Percentiles rank a stretch among this genome's conserved stretches.
Evolutionary conservation across 768 basidiomycete species (phyloP).

Genomic region (Kwoniella heveanensis): DNA sequence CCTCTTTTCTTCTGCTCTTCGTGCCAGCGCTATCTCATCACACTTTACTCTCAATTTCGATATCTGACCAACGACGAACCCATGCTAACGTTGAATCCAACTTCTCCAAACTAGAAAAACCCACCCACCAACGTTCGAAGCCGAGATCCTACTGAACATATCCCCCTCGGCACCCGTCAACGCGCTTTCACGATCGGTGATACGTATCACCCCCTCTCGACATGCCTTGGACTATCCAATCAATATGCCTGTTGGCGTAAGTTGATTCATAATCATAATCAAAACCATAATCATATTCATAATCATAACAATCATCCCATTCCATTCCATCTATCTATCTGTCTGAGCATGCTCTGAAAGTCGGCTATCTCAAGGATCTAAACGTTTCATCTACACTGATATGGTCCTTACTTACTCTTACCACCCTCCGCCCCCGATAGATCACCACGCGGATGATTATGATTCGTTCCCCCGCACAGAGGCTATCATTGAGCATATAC

Average conservation of each 20-base stretch:
- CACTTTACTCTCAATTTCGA: too few species aligned
- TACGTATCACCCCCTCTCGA: constrained; percentile 13
- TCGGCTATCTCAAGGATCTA: too few species aligned
- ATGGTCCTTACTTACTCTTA: too few species aligned
- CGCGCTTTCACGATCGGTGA: constrained; percentile 24
- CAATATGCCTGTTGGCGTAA: constrained; percentile 44
- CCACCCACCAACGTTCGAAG: constrained; percentile 30
- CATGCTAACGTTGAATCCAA: too few species aligned
- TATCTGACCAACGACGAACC: too few species aligned
- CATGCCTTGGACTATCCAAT: constrained; percentile 33
- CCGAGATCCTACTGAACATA: constrained; percentile 31
- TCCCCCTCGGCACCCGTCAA: constrained; percentile 37
- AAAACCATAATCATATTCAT: neutral
- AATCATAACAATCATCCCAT: neutral
- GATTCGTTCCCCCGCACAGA: constrained; percentile 29
- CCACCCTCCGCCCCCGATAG: too few species aligned
- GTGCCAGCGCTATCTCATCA: too few species aligned
- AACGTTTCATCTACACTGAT: too few species aligned
- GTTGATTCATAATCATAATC: too few species aligned
- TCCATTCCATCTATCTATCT: neutral
- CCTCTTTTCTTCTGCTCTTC: too few species aligned
- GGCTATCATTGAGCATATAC: constrained; percentile 39
- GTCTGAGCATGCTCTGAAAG: too few species aligned
- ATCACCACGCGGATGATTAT: constrained; percentile 40
- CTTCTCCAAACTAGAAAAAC: too few species aligned